Evolutionary conservation across 2,329 filamentous ascomycete genomes (phyloP).

Genomic region (Triangularia verruculosa): DNA sequence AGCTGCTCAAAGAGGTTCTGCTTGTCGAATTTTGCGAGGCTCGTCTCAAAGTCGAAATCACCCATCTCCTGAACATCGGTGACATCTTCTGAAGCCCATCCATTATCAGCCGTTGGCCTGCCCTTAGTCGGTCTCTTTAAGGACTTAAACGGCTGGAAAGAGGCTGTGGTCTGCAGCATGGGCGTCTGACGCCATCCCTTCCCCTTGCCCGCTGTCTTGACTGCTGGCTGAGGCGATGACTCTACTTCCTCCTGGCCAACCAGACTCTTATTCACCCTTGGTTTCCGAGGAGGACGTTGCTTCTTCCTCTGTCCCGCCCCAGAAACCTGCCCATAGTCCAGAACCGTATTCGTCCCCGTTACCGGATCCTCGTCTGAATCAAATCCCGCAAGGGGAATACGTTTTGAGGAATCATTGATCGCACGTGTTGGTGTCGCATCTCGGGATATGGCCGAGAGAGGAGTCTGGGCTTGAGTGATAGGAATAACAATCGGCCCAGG

Average conservation of each 20-base stretch:
- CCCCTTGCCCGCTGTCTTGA: constrained; percentile 36
- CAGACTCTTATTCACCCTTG: constrained; percentile 31
- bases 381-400: constrained; percentile 14
- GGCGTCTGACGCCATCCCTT: constrained; percentile 60
- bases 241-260: constrained; percentile 30
- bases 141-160: constrained; percentile 61
- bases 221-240: constrained; percentile 20
- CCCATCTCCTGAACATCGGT: constrained; percentile 91
- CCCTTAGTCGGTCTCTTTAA: constrained; percentile 53
- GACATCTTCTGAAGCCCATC: constrained; percentile 94
- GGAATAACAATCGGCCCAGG: constrained; percentile 27
- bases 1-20: constrained; percentile 88
- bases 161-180: constrained; percentile 57
- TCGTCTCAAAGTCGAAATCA: constrained; percentile 90
- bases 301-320: constrained; percentile 31
- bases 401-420: constrained; percentile 26
- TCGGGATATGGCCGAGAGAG: constrained; percentile 1
- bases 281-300: constrained; percentile 31
- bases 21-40: constrained; percentile 94
- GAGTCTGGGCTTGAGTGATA: constrained; percentile 13
- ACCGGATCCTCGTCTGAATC: constrained; percentile 24
- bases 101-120: constrained; percentile 58
- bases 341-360: constrained; percentile 18
- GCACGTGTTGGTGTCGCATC: constrained; percentile 23
- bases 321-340: constrained; percentile 25